Conservation (phyloP, 1,284 basidiomycete species). For the Ceratobasidium sp. region DNA sequence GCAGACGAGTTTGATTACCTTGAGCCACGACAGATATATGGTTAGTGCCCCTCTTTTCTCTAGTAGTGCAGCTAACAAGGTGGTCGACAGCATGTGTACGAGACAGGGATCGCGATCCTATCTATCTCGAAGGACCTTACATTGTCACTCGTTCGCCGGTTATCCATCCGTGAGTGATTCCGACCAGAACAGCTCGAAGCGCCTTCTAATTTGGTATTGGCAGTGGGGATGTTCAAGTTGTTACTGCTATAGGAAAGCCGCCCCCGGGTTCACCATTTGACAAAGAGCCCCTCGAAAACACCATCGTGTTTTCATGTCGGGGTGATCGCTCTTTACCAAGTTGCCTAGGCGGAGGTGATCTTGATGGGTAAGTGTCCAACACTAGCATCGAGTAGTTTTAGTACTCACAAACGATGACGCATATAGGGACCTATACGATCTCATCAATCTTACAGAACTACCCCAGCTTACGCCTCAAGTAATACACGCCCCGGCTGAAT, state of each 20-base stretch:
- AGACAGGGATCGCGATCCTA: slow-evolving; percentile 56
- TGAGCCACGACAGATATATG: slow-evolving; percentile 64
- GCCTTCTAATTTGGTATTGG: slow-evolving; percentile 10
- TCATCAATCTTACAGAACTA: slow-evolving; percentile 53
- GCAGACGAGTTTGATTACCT: slow-evolving; percentile 76
- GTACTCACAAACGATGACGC: slow-evolving; percentile 14
- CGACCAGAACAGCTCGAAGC: not conserved
- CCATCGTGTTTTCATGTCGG: slow-evolving; percentile 70
- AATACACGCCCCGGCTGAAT: slow-evolving; percentile 58
- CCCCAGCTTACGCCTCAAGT: slow-evolving; percentile 60
- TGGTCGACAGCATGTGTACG: slow-evolving; percentile 62
- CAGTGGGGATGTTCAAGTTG: slow-evolving; percentile 63
- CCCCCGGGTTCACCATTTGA: slow-evolving; percentile 43
- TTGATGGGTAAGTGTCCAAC: slow-evolving; percentile 64
- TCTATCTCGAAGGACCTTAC: slow-evolving; percentile 61
- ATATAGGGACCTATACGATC: slow-evolving; percentile 46
- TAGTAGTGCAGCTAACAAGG: not conserved
- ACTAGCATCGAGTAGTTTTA: not conserved
- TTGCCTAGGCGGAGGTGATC: slow-evolving; percentile 71
- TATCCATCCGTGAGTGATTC: slow-evolving; percentile 63
- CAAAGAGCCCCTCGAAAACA: slow-evolving; percentile 59
- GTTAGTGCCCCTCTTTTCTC: slow-evolving; percentile 50
- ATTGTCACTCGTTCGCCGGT: slow-evolving; percentile 70
- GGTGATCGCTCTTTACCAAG: slow-evolving; percentile 69
- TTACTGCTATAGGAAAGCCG: slow-evolving; percentile 71